A percentile compares a stretch with the other conserved stretches of the same genome.
Evolutionary conservation across 1,139 yeast genomes (phyloP).

Genomic region (Blastobotrys ciferrii): DNA sequence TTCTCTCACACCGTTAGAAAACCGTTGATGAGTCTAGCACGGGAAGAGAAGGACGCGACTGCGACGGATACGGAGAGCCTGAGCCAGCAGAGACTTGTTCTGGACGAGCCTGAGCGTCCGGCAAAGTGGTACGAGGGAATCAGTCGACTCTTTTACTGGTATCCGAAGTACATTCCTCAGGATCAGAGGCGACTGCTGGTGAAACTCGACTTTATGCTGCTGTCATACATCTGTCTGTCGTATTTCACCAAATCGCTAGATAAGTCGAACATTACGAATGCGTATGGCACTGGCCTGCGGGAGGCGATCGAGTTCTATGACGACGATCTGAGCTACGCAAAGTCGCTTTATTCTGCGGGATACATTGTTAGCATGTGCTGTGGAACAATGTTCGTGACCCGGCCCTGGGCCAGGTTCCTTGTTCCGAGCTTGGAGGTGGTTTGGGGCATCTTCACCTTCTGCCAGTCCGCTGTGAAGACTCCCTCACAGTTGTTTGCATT

Average conservation of each 20-base stretch:
- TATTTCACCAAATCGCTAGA: conserved; percentile 38
- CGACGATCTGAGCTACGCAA: conserved; percentile 63
- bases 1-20: too few relatives aligned
- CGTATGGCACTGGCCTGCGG: conserved; percentile 31
- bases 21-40: too few relatives aligned
- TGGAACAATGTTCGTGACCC: conserved; percentile 38
- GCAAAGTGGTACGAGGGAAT: conserved; percentile 33
- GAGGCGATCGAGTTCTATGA: conserved; percentile 49
- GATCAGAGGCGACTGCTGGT: conserved; percentile 33
- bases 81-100: background rate
- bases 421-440: conserved; percentile 51
- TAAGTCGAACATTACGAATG: conserved; percentile 33
- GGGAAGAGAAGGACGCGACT: too few relatives aligned
- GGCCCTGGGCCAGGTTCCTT: conserved; percentile 40
- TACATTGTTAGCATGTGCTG: conserved; percentile 46
- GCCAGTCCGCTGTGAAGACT: conserved; percentile 45
- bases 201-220: conserved; percentile 34
- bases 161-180: conserved; percentile 30
- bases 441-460: conserved; percentile 58
- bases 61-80: too few relatives aligned
- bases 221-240: conserved; percentile 34
- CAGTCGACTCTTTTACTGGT: conserved; percentile 34
- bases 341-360: conserved; percentile 59
- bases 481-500: conserved; percentile 52
- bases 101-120: background rate